phyloP scores from a whole-genome alignment of 169 alveolate species.

The Cryptosporidium ubiquitum region DNA sequence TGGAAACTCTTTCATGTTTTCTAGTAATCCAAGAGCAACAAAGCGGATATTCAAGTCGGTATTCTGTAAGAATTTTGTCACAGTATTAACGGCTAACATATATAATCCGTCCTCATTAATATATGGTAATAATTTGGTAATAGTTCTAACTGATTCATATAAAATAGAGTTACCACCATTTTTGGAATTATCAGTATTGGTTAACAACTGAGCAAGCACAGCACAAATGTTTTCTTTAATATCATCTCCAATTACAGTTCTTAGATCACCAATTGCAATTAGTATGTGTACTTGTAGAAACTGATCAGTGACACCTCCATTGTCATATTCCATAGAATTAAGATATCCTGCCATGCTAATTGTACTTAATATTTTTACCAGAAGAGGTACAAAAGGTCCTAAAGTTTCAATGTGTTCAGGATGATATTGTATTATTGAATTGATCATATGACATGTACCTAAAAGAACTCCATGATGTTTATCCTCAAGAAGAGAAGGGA shows the following conservation, averaged over 20 bases:
- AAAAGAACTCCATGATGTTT: constrained; percentile 96
- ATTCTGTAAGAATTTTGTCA: constrained; percentile 93
- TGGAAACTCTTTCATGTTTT: constrained; percentile 67
- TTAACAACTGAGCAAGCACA: constrained; percentile 93
- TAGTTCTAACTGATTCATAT: constrained; percentile 97
- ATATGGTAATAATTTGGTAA: constrained; percentile 79
- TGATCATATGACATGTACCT: constrained; percentile 91
- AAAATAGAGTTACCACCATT: constrained; percentile 97
- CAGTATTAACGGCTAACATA: constrained; percentile 93
- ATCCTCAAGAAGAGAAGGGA: constrained; percentile 92
- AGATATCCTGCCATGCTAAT: constrained; percentile 78
- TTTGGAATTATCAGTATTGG: constrained; percentile 93
- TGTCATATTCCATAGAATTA: constrained; percentile 88
- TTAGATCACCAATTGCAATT: constrained; percentile 71
- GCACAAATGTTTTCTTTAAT: constrained; percentile 91
- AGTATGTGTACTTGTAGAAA: constrained; percentile 89
- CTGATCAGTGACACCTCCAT: constrained; percentile 95
- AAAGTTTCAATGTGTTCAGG: constrained; percentile 82
- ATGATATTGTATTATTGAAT: constrained; percentile 90
- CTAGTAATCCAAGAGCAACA: constrained; percentile 81
- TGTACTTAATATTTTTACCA: constrained; percentile 78
- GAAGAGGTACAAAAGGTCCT: constrained; percentile 64
- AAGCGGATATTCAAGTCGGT: constrained; percentile 92
- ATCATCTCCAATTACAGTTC: constrained; percentile 68
- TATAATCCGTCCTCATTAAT: constrained; percentile 81